Conservation (phyloP, 257 asterid genomes). For the Solanum chilense region DNA sequence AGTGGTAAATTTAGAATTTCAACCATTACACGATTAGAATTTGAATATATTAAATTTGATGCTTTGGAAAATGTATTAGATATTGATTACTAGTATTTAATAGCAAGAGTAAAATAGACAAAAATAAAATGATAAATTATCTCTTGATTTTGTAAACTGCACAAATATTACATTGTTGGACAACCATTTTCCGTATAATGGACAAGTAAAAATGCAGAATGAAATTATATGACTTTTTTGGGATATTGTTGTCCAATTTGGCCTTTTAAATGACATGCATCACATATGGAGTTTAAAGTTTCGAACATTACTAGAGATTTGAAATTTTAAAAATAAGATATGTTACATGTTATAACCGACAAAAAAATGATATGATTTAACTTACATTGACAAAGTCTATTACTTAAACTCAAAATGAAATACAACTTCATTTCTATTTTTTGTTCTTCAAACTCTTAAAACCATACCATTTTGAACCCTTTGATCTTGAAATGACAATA, state of each 20-base stretch:
- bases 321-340: neutral
- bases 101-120: too few species aligned
- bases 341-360: neutral
- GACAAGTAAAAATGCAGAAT: neutral
- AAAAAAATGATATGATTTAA: neutral
- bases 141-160: neutral
- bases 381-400: neutral
- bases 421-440: neutral
- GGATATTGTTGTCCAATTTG: too few species aligned
- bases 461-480: neutral
- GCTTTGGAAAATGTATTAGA: too few species aligned
- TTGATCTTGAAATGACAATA: neutral
- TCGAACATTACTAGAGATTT: neutral
- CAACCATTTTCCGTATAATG: neutral
- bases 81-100: too few species aligned
- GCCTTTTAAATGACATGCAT: neutral
- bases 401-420: neutral
- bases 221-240: neutral
- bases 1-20: too few species aligned
- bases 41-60: too few species aligned
- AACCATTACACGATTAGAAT: too few species aligned
- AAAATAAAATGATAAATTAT: too few species aligned
- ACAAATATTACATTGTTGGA: too few species aligned
- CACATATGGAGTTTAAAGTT: neutral
- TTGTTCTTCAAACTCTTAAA: neutral